Evolutionary conservation across 2,329 filamentous ascomycete species (phyloP).

Genomic region (Ophiostoma himal-ulmi): DNA sequence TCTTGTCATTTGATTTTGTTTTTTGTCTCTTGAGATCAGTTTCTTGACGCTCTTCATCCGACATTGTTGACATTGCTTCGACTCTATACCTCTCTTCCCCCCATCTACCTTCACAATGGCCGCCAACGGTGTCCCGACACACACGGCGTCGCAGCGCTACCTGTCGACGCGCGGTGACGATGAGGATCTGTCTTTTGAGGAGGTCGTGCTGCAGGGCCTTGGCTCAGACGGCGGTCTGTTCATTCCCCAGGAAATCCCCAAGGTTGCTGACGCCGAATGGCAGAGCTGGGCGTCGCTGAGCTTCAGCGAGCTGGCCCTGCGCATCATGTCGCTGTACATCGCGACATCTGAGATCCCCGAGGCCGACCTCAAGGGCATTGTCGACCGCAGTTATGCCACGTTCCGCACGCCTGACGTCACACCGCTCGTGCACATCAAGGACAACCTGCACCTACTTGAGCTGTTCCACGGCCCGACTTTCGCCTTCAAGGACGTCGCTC

Average conservation of each 20-base stretch:
- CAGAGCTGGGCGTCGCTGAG: constrained; percentile 70
- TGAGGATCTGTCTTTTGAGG: constrained; percentile 71
- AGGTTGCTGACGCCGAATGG: constrained; percentile 34
- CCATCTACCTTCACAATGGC: constrained; percentile 18
- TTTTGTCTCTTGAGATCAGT: not conserved
- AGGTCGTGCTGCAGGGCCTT: constrained; percentile 83
- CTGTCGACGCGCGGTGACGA: constrained; percentile 27
- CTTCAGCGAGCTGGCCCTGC: constrained; percentile 75
- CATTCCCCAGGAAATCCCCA: constrained; percentile 76
- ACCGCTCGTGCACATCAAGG: constrained; percentile 65
- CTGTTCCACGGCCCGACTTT: constrained; percentile 95
- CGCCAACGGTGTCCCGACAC: constrained; percentile 24
- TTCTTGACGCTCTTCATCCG: constrained; percentile 20
- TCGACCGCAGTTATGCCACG: constrained; percentile 78
- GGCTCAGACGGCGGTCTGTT: constrained; percentile 83
- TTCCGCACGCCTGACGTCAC: constrained; percentile 77
- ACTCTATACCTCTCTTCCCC: not conserved
- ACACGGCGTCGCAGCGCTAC: constrained; percentile 28
- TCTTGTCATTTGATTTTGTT: not conserved
- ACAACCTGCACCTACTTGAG: constrained; percentile 82
- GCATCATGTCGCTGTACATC: constrained; percentile 84
- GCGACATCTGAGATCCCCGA: constrained; percentile 74
- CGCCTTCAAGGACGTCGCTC: constrained; percentile 89
- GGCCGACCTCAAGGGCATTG: constrained; percentile 73
- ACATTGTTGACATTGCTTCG: not conserved